Base-by-base conservation (phyloP, 129 eudicot species). In the Flaveria brownii region DNA sequence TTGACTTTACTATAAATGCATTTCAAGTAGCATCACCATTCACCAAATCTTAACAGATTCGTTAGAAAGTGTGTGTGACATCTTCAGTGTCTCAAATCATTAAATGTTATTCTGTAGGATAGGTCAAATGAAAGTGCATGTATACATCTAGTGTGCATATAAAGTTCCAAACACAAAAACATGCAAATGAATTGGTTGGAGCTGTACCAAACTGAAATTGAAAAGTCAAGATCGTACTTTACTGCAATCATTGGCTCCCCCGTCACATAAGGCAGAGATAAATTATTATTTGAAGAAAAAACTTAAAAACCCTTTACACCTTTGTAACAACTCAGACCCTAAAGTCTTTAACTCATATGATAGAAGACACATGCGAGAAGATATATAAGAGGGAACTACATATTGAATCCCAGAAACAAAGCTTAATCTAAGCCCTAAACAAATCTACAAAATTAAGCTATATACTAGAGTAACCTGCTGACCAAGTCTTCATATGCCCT, bases 1-100 rank as follows among this genome's bases (percentile, higher is more conserved):
- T 51, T 76, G 55, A 41, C 67, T 67, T 51, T 76, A 47, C 43
- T 26, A 62, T 76, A 66, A 51, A 33, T 65, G 71, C 23, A 65
- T 65, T 18, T 62, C 54, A 65, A 65, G 73, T 64, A 17, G 80
- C 28, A 64, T 49, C 36, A 30, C 36, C 5, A 30, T 30, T 30
- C 61, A 30, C 65, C 45, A 64, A 50, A 65, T 64, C 71, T 50
- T 56, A 22, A 51, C 39, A 30, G 50, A 75, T 28, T 63, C 41
- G 62, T 64, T 65, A 17, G 5, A 25, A 63, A 15, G 23, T 26
- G 72, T 28, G 49, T 33, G 47, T 36, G 41, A 36, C 46, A 75
- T 63, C 62, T 64, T 61, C 42, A 9, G 46, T 61, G 6, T 18
- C 57, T 22, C 15, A 75, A 75, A 63, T 17, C 7, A 36, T 36